Conservation (phyloP, 1,284 basidiomycete species). For the Papiliotrema flavescens region DNA sequence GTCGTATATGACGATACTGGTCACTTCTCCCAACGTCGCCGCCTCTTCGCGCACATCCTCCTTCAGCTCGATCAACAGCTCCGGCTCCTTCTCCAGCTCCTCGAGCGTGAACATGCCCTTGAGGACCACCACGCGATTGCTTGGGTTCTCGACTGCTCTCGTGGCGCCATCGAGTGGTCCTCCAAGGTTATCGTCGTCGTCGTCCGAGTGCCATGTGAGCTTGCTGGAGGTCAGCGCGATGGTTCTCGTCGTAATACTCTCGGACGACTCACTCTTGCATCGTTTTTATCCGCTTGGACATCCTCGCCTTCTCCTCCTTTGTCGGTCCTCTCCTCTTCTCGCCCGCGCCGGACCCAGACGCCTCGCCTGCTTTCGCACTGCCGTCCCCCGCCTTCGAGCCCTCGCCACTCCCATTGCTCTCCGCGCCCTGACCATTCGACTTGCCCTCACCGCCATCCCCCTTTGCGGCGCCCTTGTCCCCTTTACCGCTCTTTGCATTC, state of each 20-base stretch:
- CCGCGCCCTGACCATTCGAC: too few relatives aligned
- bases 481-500: slow-evolving; percentile 55
- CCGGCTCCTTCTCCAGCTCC: slow-evolving; percentile 82
- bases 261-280: slow-evolving; percentile 73
- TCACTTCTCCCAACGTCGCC: slow-evolving; percentile 85
- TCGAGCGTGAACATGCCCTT: slow-evolving; percentile 91
- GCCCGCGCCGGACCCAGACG: slow-evolving; percentile 68
- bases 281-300: slow-evolving; percentile 73
- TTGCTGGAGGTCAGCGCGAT: slow-evolving; percentile 55
- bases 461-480: slow-evolving; percentile 64
- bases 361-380: slow-evolving; percentile 38
- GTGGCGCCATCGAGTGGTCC: slow-evolving; percentile 31
- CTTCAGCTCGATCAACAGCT: slow-evolving; percentile 85
- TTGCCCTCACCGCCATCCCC: too few relatives aligned
- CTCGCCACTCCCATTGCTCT: too few relatives aligned
- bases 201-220: slow-evolving; percentile 45
- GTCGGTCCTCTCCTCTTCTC: slow-evolving; percentile 59
- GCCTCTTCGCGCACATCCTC: slow-evolving; percentile 96
- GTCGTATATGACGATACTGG: slow-evolving; percentile 94
- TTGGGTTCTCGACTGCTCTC: slow-evolving; percentile 52
- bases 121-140: slow-evolving; percentile 78
- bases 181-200: slow-evolving; percentile 30
- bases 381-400: slow-evolving; percentile 11
- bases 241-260: neutral
- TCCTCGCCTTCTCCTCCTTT: slow-evolving; percentile 74